phyloP scores from a whole-genome alignment of 495 filamentous ascomycete genomes.

The Podospora tetraspora region DNA sequence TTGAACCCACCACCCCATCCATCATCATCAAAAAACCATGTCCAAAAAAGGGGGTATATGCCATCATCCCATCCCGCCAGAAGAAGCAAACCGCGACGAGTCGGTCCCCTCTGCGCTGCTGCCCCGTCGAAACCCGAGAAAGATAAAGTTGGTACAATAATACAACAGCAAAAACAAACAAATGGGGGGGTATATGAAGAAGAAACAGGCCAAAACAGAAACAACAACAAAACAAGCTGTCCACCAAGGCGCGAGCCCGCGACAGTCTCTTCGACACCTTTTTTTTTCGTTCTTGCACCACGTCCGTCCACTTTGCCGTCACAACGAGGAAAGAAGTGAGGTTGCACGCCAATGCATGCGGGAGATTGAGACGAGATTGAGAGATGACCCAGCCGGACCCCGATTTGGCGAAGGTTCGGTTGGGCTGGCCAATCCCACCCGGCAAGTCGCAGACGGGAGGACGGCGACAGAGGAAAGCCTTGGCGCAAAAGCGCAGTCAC shows the following conservation, averaged over 20 bases:
- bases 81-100: background rate
- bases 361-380: background rate
- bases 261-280: background rate
- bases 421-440: background rate
- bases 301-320: background rate
- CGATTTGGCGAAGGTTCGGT: background rate
- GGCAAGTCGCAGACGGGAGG: background rate
- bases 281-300: background rate
- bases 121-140: background rate
- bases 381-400: background rate
- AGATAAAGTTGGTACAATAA: slow-evolving; percentile 10
- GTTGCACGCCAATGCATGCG: background rate
- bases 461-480: background rate
- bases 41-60: slow-evolving; percentile 2
- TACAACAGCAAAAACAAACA: slow-evolving; percentile 4
- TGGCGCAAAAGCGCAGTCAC: background rate
- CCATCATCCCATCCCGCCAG: slow-evolving; percentile 1
- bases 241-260: background rate
- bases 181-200: slow-evolving; percentile 10
- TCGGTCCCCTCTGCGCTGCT: background rate
- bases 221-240: background rate
- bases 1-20: background rate
- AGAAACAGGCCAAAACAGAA: slow-evolving; percentile 1
- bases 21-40: background rate
- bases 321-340: background rate